Conservation (phyloP, 306 rosid genomes). For the Ormosia emarginata region DNA sequence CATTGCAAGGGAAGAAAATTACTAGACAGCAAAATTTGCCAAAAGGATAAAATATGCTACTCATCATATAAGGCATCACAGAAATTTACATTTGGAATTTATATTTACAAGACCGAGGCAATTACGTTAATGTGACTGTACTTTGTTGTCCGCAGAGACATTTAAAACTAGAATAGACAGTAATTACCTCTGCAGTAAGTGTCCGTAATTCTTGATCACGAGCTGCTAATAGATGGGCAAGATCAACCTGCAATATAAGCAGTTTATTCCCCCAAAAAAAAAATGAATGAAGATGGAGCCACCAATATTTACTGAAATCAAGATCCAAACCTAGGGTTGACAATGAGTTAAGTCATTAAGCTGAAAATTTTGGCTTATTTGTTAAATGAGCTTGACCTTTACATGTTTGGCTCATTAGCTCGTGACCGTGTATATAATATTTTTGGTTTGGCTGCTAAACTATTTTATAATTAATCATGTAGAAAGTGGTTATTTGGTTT, state of each 20-base stretch:
- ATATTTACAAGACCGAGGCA: background rate
- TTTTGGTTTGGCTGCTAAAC: background rate
- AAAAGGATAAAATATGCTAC: background rate
- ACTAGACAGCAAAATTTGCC: background rate
- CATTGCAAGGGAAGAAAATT: background rate
- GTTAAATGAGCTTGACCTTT: no score
- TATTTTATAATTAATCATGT: background rate
- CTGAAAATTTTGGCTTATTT: no score
- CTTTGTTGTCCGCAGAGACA: background rate
- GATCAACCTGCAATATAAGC: slow-evolving; percentile 80
- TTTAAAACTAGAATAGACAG: slow-evolving; percentile 3
- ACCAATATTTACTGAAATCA: background rate
- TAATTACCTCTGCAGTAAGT: slow-evolving; percentile 86
- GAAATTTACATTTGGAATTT: background rate
- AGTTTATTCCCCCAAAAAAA: background rate
- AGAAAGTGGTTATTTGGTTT: background rate
- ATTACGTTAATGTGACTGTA: background rate
- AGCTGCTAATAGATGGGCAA: slow-evolving; percentile 92
- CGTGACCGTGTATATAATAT: no score
- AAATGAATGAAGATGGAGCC: background rate
- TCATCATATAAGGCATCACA: background rate
- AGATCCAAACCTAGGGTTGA: background rate
- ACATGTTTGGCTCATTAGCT: no score
- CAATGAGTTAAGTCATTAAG: background rate
- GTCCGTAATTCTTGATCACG: slow-evolving; percentile 98